Evolutionary conservation across 1,284 basidiomycete species (phyloP).

Genomic region (Ganoderma boninense): DNA sequence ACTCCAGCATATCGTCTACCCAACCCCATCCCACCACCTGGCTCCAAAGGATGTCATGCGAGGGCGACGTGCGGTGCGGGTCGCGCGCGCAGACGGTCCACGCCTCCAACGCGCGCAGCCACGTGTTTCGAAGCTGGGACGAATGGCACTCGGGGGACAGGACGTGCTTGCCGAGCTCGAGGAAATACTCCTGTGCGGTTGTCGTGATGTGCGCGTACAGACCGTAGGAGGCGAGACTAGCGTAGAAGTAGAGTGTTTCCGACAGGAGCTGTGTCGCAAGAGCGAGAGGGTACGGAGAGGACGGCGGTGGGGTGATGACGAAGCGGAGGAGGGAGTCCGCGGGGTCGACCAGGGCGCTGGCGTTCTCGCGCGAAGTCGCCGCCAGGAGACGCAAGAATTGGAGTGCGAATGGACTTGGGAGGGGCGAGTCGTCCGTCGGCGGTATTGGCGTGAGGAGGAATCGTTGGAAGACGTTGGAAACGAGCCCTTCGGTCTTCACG

Average conservation of each 20-base stretch:
- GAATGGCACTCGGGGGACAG: conserved; percentile 49
- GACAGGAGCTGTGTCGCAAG: conserved; percentile 60
- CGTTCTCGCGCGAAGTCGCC: conserved; percentile 71
- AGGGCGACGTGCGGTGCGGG: conserved; percentile 87
- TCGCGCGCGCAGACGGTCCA: conserved; percentile 90
- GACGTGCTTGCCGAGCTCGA: conserved; percentile 54
- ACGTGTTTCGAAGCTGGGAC: conserved; percentile 52
- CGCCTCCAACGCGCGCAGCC: conserved; percentile 62
- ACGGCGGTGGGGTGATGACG: conserved; percentile 65
- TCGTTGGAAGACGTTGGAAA: conserved; percentile 59
- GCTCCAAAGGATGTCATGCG: conserved; percentile 91
- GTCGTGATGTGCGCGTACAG: conserved; percentile 73
- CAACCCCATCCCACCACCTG: conserved; percentile 83
- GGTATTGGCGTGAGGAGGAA: conserved; percentile 65
- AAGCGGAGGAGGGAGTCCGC: conserved; percentile 82
- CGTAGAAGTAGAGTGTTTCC: conserved; percentile 73
- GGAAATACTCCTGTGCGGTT: conserved; percentile 65
- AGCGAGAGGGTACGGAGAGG: conserved; percentile 53
- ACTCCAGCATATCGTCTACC: conserved; percentile 63
- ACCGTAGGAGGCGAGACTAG: conserved; percentile 79
- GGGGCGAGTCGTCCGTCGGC: conserved; percentile 40
- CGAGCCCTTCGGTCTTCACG: conserved; percentile 58
- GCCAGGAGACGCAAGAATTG: conserved; percentile 69
- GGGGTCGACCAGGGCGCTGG: conserved; percentile 62
- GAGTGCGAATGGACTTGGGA: conserved; percentile 64